Base-by-base conservation (phyloP, 441 rosid genomes). In the Flueggea neowawraea region DNA sequence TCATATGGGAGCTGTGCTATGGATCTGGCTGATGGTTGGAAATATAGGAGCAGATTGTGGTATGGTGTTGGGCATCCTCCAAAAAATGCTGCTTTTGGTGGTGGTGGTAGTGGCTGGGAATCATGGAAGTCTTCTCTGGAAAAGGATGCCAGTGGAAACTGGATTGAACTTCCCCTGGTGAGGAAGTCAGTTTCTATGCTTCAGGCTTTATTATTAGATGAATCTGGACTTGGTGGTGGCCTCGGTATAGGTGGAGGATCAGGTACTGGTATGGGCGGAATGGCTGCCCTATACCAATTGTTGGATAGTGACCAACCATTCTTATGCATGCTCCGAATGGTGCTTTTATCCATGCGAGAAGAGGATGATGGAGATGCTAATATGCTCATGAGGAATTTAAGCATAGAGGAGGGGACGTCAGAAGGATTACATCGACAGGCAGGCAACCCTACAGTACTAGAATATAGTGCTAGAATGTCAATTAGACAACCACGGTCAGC, bases 231-330 rank as follows among this genome's bases (percentile, higher is more conserved):
- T 68, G 99, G 99, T 72, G 98, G 99, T 64, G 99, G 99, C 71
- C 97, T 96, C 70, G 99, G 97, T 66, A 96, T 96, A 56, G 98
- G 99, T 66, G 97, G 97, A 67, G 99, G 98, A 76, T 96, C 99
- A 45, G 99, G 99, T 73, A 96, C 99, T 72, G 99, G 99, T 70
- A 96, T 96, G 99, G 99, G 99, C 78, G 99, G 98, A 69, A 93
- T 96, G 99, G 77, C 97, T 43, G 87, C 96, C 55, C 88, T 96
- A 61, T 96, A 93, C 80, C 99, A 96, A 71, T 77, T 93, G 63
- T 70, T 96, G 75, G 99, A 96, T 75, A 96, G 99, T 66, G 99
- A 96, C 74, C 99, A 96, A 73, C 99, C 99, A 52, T 96, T 96
- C 79, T 78, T 96, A 69, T 96, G 99, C 83, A 96, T 96, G 97